Evolutionary conservation across 495 filamentous ascomycete species (phyloP).

Genomic region (Aspergillus avenaceus): DNA sequence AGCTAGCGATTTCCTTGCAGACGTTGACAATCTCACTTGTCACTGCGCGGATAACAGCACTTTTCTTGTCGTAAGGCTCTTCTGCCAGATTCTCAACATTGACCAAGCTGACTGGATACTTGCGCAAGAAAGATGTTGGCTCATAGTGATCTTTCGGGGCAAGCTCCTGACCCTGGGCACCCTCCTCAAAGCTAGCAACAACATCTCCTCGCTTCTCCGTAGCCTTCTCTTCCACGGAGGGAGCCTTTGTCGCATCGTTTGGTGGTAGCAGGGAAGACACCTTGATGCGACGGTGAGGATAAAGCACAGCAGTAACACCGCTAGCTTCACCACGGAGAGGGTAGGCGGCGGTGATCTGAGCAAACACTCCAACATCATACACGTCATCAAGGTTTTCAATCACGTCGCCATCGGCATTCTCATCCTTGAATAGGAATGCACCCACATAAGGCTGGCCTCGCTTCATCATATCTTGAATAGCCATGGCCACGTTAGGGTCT

Average conservation of each 20-base stretch:
- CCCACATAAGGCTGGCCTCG: slow-evolving; percentile 98
- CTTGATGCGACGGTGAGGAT: slow-evolving; percentile 92
- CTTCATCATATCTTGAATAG: slow-evolving; percentile 95
- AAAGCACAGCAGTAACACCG: slow-evolving; percentile 85
- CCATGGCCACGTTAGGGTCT: slow-evolving; percentile 80
- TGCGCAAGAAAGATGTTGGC: slow-evolving; percentile 83
- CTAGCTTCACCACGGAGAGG: slow-evolving; percentile 75
- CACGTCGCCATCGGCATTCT: slow-evolving; percentile 83
- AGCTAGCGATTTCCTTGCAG: slow-evolving; percentile 89
- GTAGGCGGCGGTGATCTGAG: slow-evolving; percentile 93
- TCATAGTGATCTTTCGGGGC: slow-evolving; percentile 63
- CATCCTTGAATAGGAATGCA: slow-evolving; percentile 95
- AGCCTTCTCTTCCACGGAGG: slow-evolving; percentile 52
- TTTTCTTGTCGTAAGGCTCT: slow-evolving; percentile 85
- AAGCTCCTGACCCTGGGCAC: slow-evolving; percentile 32
- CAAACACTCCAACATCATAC: slow-evolving; percentile 93
- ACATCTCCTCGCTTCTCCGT: slow-evolving; percentile 83
- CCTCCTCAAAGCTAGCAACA: slow-evolving; percentile 96
- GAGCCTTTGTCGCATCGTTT: slow-evolving; percentile 36
- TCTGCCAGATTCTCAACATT: slow-evolving; percentile 91
- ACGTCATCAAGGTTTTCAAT: slow-evolving; percentile 87
- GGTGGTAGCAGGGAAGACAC: slow-evolving; percentile 76
- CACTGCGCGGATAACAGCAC: slow-evolving; percentile 77
- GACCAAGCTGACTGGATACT: slow-evolving; percentile 86
- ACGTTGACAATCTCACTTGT: slow-evolving; percentile 98